These are phyloP conservation scores for Apiospora sp. DNA, from an alignment of 2,329 filamentous ascomycete genomes.

Conservation along the genomic window DNA sequence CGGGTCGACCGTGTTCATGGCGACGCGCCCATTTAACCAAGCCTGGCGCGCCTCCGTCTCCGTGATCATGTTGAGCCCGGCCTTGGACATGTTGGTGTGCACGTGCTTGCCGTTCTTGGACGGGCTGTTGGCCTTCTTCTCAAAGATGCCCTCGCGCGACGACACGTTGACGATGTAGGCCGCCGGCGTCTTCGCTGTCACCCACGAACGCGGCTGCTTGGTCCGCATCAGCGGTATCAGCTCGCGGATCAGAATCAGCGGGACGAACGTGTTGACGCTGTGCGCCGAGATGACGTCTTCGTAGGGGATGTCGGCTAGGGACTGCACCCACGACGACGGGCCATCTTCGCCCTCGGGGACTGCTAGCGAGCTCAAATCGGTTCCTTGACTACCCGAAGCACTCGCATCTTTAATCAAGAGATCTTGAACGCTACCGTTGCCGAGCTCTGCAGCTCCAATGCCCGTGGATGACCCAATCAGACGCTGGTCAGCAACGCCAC, in stretches of 20 bases:
- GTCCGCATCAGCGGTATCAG: constrained; percentile 42
- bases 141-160: constrained; percentile 46
- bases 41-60: constrained; percentile 44
- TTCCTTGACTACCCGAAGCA: neutral
- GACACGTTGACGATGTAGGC: constrained; percentile 46
- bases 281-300: constrained; percentile 48
- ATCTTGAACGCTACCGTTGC: too few relatives aligned
- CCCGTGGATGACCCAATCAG: neutral
- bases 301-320: constrained; percentile 47
- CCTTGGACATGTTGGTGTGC: constrained; percentile 51
- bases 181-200: neutral
- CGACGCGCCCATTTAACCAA: constrained; percentile 42
- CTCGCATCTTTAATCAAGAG: neutral
- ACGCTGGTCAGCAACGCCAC: neutral
- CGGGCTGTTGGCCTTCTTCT: constrained; percentile 30
- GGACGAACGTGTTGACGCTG: constrained; percentile 47
- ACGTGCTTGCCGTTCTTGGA: constrained; percentile 45
- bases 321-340: constrained; percentile 46
- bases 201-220: neutral
- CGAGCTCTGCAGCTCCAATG: neutral
- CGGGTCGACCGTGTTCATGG: constrained; percentile 49
- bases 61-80: constrained; percentile 50
- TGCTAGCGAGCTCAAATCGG: neutral
- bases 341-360: constrained; percentile 1
- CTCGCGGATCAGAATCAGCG: constrained; percentile 47